phyloP scores from a whole-genome alignment of 441 rosid species.

The Biscutella auriculata region DNA sequence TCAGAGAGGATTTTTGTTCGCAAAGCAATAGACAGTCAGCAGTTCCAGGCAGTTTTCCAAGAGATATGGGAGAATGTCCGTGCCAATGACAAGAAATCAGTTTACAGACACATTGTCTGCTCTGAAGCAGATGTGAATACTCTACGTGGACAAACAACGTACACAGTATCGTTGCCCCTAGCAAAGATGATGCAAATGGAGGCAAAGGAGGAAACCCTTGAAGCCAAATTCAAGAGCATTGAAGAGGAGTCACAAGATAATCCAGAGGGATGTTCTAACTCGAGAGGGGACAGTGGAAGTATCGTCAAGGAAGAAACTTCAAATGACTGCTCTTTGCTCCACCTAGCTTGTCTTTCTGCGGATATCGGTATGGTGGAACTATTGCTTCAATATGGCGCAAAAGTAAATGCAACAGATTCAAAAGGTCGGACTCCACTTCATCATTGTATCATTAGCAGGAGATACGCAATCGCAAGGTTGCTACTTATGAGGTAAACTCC shows the following conservation, averaged over 20 bases:
- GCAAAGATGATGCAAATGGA: slow-evolving; percentile 33
- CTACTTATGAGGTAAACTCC: slow-evolving; percentile 61
- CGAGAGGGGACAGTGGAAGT: slow-evolving; percentile 28
- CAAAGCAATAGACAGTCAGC: slow-evolving; percentile 40
- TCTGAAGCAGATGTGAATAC: slow-evolving; percentile 60
- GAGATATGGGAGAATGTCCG: slow-evolving; percentile 66
- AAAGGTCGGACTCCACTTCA: slow-evolving; percentile 72
- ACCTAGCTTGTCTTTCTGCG: slow-evolving; percentile 77
- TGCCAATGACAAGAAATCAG: slow-evolving; percentile 70
- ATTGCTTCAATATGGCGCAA: slow-evolving; percentile 81
- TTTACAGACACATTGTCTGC: slow-evolving; percentile 72
- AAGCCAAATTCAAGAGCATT: slow-evolving; percentile 27
- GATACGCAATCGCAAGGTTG: slow-evolving; percentile 59
- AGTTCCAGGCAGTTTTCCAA: slow-evolving; percentile 36
- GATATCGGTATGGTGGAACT: slow-evolving; percentile 88
- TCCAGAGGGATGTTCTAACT: slow-evolving; percentile 29
- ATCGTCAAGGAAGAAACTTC: slow-evolving; percentile 34
- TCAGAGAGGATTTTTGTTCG: slow-evolving; percentile 63
- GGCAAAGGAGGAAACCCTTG: slow-evolving; percentile 26
- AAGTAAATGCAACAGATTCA: slow-evolving; percentile 53
- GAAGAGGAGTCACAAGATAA: slow-evolving; percentile 34
- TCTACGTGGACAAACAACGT: slow-evolving; percentile 48
- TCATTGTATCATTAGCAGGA: slow-evolving; percentile 51
- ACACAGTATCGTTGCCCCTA: slow-evolving; percentile 36
- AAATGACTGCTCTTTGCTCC: slow-evolving; percentile 72